Percentiles rank a stretch among this genome's conserved stretches.
Evolutionary conservation across 768 basidiomycete genomes (phyloP).

Genomic region (Boletellus sp.): DNA sequence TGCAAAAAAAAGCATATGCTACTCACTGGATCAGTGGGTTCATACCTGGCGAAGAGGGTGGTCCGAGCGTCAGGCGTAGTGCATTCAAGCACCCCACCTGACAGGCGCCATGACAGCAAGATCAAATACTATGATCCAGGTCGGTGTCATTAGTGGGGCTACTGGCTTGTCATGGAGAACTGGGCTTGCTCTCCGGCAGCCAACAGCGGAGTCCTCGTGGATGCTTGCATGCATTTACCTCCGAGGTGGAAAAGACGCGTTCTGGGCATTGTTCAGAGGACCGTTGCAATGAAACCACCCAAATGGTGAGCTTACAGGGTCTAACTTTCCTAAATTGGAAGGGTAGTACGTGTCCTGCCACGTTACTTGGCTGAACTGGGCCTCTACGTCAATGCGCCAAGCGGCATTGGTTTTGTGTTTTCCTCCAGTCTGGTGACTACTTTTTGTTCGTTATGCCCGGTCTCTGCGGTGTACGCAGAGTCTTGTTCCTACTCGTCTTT

Average conservation of each 20-base stretch:
- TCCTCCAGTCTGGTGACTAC: slow-evolving; percentile 16
- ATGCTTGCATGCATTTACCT: too few species aligned
- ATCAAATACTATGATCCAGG: slow-evolving; percentile 1
- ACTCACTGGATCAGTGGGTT: slow-evolving; percentile 17
- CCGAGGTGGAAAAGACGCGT: too few species aligned
- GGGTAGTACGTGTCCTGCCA: slow-evolving; percentile 25
- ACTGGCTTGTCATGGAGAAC: neutral
- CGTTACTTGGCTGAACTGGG: slow-evolving; percentile 6
- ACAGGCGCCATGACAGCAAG: neutral
- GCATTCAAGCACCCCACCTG: too few species aligned
- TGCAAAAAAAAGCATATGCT: neutral
- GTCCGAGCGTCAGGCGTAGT: too few species aligned
- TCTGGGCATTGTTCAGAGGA: too few species aligned
- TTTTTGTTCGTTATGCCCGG: slow-evolving; percentile 15
- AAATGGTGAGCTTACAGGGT: neutral
- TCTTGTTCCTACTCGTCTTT: slow-evolving; percentile 22
- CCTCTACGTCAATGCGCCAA: too few species aligned
- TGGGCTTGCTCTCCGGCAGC: neutral
- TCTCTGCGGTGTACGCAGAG: slow-evolving; percentile 25
- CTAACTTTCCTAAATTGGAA: neutral
- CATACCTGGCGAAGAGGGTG: slow-evolving; percentile 3
- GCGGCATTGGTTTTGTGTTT: neutral
- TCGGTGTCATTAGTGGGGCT: neutral
- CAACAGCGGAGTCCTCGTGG: neutral
- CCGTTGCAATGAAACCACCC: too few species aligned